Evolutionary conservation across 805 yeast species (phyloP), one percentile per base, ranked within the genome.

Genomic region (Monosporozyma aerobia): DNA sequence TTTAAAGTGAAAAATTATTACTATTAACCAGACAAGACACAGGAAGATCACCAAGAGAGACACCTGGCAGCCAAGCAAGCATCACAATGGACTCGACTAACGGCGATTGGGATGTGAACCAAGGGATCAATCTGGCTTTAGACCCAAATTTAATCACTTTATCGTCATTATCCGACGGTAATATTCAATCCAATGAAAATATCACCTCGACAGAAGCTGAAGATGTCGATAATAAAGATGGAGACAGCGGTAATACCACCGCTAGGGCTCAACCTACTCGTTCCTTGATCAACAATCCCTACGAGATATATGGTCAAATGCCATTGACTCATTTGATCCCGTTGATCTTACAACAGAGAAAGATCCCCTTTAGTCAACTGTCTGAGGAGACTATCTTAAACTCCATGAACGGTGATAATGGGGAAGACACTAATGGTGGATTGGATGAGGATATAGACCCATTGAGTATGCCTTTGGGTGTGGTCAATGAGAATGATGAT

Each of bases 241-340:
- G 48, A 29, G 51, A 44, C 3, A 44, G 33, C 16, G 32, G 19
- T 7, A 37, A 16, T 3, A 23, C 4, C 7, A 13, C 23, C 2
- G 13, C 30, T 23, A 19, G 25, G 9, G 14, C 47, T 10, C 33
- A 49, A 9, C 51, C 33, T 19, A 37, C 44, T n/a, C 29, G 53
- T 23, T 54, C 61, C 3, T 51, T 68, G 30, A 52, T 68, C 13
- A 56, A 57, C 32, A 68, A 68, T 53, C 71, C 71, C 1, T 63
- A 63, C 48, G 69, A 64, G 40, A 44, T 59, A 3, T 68, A 56
- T 53, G 67, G 65, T 9, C 54, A 73, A 45, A 68, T 80, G 55
- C 69, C 80, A 0, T 61, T 83, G 35, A 72, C 74, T 16, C 82
- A 81, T 57, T 63, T 83, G 37, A 78, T 84, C 27, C 85, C 85